Evolutionary conservation across 495 filamentous ascomycete species (phyloP).

Genomic region (Daldinia bambusicola): DNA sequence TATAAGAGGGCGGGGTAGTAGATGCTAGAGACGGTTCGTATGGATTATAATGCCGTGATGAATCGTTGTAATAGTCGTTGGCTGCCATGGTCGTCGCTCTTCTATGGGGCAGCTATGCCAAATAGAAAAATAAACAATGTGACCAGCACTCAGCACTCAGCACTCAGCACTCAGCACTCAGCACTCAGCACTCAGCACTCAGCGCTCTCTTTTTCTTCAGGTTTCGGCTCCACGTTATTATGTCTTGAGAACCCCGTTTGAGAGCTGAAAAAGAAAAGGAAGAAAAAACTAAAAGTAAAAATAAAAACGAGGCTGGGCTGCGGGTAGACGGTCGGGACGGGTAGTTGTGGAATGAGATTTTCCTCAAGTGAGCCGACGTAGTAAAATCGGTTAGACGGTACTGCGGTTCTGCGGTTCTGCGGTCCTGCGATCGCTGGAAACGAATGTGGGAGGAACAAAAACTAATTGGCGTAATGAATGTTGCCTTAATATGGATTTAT

Average conservation of each 20-base stretch:
- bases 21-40: conserved; percentile 45
- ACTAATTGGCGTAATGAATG: conserved; percentile 24
- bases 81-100: conserved; percentile 71
- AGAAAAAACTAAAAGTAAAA: too few species aligned
- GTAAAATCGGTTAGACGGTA: conserved; percentile 7
- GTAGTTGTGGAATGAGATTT: background rate
- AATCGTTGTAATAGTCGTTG: conserved; percentile 79
- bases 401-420: background rate
- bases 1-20: conserved; percentile 45
- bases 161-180: too few species aligned
- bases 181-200: too few species aligned
- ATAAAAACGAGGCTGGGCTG: background rate
- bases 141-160: conserved; percentile 32
- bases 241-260: conserved; percentile 4
- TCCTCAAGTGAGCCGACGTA: background rate
- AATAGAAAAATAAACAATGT: conserved; percentile 5
- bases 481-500: conserved; percentile 1
- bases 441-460: conserved; percentile 28
- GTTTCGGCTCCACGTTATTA: background rate
- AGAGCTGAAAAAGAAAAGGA: background rate
- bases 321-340: background rate
- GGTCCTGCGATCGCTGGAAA: conserved; percentile 15
- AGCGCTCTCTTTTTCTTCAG: conserved; percentile 15
- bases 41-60: conserved; percentile 52
- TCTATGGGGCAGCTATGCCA: background rate